Conservation (phyloP, 2,329 filamentous ascomycete species). For the Colletotrichum karsti region DNA sequence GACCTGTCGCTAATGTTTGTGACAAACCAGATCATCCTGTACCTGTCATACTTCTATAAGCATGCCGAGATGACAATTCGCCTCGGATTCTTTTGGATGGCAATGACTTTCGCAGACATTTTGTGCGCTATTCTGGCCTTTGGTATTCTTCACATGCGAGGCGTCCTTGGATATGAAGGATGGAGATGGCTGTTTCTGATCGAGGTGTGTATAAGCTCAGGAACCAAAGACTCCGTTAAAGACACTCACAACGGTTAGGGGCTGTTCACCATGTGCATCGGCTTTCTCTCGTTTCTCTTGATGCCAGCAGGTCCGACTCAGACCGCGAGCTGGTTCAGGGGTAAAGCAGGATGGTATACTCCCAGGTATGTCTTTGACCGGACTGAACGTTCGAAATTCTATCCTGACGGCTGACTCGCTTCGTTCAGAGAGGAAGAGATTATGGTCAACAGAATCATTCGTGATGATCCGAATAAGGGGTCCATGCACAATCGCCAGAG, state of each 20-base stretch:
- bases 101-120: slow-evolving; percentile 49
- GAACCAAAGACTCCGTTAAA: too few relatives aligned
- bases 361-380: too few relatives aligned
- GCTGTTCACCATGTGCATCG: slow-evolving; percentile 24
- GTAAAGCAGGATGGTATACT: too few relatives aligned
- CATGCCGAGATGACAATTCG: slow-evolving; percentile 48
- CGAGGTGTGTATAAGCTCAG: too few relatives aligned
- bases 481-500: slow-evolving; percentile 67
- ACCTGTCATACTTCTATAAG: slow-evolving; percentile 54
- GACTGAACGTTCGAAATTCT: too few relatives aligned
- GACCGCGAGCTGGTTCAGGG: neutral
- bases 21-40: too few relatives aligned
- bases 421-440: slow-evolving; percentile 64
- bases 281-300: neutral
- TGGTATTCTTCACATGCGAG: slow-evolving; percentile 49
- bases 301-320: slow-evolving; percentile 29
- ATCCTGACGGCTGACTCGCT: too few relatives aligned
- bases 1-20: too few relatives aligned
- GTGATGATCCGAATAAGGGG: slow-evolving; percentile 66
- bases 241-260: too few relatives aligned
- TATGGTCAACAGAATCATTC: slow-evolving; percentile 63
- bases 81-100: slow-evolving; percentile 50
- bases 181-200: slow-evolving; percentile 64
- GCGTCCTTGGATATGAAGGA: slow-evolving; percentile 42
- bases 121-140: slow-evolving; percentile 47